Evolutionary conservation across 495 filamentous ascomycete species (phyloP).

Genomic region (Daldinia loculata): DNA sequence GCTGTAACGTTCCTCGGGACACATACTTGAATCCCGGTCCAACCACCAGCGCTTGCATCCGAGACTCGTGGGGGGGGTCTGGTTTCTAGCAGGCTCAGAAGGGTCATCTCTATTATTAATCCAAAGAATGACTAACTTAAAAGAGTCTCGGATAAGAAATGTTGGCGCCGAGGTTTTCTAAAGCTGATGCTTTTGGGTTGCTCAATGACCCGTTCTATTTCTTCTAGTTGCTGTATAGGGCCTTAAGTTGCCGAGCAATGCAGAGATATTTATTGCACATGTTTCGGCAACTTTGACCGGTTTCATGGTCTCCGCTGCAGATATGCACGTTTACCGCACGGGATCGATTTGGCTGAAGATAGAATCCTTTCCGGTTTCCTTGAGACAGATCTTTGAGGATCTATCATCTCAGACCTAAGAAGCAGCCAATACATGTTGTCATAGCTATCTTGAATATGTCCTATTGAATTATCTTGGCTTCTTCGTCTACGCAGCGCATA

Average conservation of each 20-base stretch:
- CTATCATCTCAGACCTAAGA: not conserved
- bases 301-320: constrained; percentile 20
- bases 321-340: constrained; percentile 23
- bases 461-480: not conserved
- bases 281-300: constrained; percentile 14
- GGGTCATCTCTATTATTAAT: constrained; percentile 16
- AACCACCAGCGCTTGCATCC: constrained; percentile 30
- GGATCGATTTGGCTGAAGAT: constrained; percentile 10
- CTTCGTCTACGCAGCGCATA: not conserved
- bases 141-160: constrained; percentile 11
- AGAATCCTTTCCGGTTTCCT: constrained; percentile 20
- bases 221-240: not conserved
- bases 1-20: constrained; percentile 36
- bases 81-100: constrained; percentile 11
- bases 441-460: not conserved
- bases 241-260: constrained; percentile 3
- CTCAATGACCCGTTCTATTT: not conserved
- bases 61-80: constrained; percentile 23
- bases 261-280: constrained; percentile 3
- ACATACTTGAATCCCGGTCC: constrained; percentile 28
- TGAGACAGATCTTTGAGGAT: constrained; percentile 19
- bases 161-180: not conserved
- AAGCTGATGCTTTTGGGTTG: not conserved
- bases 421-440: constrained; percentile 10
- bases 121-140: constrained; percentile 17